Percentiles rank a stretch among this genome's conserved stretches.
These are phyloP conservation scores for Rhynchosporium graminicola DNA, from an alignment of 2,329 filamentous ascomycete species.

Conservation along the genomic window DNA sequence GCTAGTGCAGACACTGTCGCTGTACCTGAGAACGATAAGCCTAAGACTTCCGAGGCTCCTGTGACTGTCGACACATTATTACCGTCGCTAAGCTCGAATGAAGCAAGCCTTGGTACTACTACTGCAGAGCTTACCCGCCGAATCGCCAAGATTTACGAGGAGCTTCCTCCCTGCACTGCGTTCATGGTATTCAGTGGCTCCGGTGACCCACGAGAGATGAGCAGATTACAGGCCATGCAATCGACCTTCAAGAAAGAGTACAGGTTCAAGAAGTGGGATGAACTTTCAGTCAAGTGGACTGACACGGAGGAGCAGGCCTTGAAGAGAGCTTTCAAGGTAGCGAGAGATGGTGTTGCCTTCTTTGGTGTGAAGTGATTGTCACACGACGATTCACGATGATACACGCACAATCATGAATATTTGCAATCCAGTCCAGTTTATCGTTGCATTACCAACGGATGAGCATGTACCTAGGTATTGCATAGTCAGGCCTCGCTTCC, in stretches of 20 bases:
- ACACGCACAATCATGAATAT: background rate
- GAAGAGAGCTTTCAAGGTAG: slow-evolving; percentile 55
- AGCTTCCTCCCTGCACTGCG: slow-evolving; percentile 64
- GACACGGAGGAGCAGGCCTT: slow-evolving; percentile 65
- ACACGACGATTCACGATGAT: too few species aligned
- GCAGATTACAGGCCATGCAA: slow-evolving; percentile 60
- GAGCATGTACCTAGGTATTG: background rate
- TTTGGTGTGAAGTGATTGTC: slow-evolving; percentile 59
- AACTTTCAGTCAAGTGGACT: slow-evolving; percentile 67
- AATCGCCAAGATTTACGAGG: slow-evolving; percentile 56
- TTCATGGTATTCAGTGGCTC: slow-evolving; percentile 67
- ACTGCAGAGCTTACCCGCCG: slow-evolving; percentile 43
- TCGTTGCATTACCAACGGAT: background rate
- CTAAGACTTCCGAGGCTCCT: background rate
- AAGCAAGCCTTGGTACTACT: slow-evolving; percentile 27
- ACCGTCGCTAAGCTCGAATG: slow-evolving; percentile 16
- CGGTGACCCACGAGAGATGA: slow-evolving; percentile 68
- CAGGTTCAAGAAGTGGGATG: slow-evolving; percentile 66
- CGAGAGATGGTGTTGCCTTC: slow-evolving; percentile 65
- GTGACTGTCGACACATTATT: background rate
- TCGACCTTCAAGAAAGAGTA: slow-evolving; percentile 64
- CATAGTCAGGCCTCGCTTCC: background rate
- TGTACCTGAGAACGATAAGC: background rate
- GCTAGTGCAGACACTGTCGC: background rate
- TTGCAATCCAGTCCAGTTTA: background rate